Evolutionary conservation across 345 rosid species (phyloP), one percentile per base, ranked within the genome.

Genomic region (Heritiera fomes): DNA sequence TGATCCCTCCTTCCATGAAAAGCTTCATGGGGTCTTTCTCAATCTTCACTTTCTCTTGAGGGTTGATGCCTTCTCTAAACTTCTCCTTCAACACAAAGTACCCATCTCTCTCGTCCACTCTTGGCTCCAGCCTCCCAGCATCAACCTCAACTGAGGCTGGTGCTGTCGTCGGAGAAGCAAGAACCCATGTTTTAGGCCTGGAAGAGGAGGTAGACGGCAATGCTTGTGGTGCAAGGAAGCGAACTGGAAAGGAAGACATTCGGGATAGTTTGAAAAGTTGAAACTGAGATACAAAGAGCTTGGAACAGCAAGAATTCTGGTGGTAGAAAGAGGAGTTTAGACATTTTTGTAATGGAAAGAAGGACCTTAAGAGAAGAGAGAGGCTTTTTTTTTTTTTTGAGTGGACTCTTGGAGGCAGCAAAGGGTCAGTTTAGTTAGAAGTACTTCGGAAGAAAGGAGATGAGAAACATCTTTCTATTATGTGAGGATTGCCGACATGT

Each of bases 11-110:
- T 79, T 95, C 99, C 87, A 86, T 88, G 84, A 91, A 90, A 66
- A 93, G 84, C 84, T 87, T 91, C 97, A 95, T 89, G 3, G 99
- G 98, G 13, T 95, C 97, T 56, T 78, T 92, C 88, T 86, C 94
- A 61, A 95, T 84, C 92, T 95, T 95, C 47, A 92, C 84, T 82
- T 93, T 95, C 87, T 93, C 99, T 67, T 85, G 94, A 30, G 98
- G 98, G 62, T 92, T 95, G 30, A 95, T 89, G 5, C 99, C 97
- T 75, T 82, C 76, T 7, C 98, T 87, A 67, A 92, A 95, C 83
- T 92, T 93, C 87, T 95, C 97, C 86, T 93, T 95, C 84, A 95
- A 87, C 61, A 92, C 87, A 72, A 85, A 93, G 77, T 83, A 95
- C 8, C 97, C 97, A 81, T 90, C 91, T 76, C 56, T 88, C 84